Conservation (phyloP, 805 yeast species). For the Candida multigemmis region DNA sequence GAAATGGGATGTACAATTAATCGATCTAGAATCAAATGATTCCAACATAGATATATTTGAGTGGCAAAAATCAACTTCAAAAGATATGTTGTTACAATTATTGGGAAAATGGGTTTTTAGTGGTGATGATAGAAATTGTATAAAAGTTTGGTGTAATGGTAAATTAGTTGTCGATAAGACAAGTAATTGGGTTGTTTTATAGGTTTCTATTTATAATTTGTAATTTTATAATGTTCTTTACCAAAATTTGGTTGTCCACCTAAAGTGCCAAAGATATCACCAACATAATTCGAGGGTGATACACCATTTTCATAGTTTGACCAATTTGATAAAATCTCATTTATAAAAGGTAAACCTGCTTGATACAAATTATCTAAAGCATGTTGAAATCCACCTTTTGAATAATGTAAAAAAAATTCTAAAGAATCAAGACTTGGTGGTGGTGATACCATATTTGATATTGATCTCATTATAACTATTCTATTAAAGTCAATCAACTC, state of each 20-base stretch:
- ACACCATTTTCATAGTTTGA: slow-evolving; percentile 20
- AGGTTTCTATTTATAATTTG: neutral
- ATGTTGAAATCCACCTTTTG: slow-evolving; percentile 43
- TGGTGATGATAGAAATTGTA: slow-evolving; percentile 89
- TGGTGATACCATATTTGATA: slow-evolving; percentile 49
- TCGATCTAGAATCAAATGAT: slow-evolving; percentile 45
- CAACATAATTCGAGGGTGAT: slow-evolving; percentile 45
- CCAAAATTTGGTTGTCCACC: slow-evolving; percentile 37
- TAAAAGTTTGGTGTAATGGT: slow-evolving; percentile 79
- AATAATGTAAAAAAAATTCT: slow-evolving; percentile 39
- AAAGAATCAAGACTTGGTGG: slow-evolving; percentile 40
- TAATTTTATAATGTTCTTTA: slow-evolving; percentile 7
- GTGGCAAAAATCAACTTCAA: slow-evolving; percentile 48
- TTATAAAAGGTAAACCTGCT: slow-evolving; percentile 47
- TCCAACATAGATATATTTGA: slow-evolving; percentile 69
- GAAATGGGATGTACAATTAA: slow-evolving; percentile 73
- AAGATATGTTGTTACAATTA: slow-evolving; percentile 40
- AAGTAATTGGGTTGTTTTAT: slow-evolving; percentile 5
- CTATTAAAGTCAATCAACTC: slow-evolving; percentile 51
- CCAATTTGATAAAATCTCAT: slow-evolving; percentile 46
- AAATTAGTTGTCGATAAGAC: slow-evolving; percentile 41
- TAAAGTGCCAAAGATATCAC: slow-evolving; percentile 50
- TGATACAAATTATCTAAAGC: slow-evolving; percentile 42
- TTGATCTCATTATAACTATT: slow-evolving; percentile 51
- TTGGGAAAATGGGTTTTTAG: slow-evolving; percentile 85